Evolutionary conservation across 495 filamentous ascomycete genomes (phyloP), one percentile per base, ranked within the genome.

Genomic region (Tuber magnatum): DNA sequence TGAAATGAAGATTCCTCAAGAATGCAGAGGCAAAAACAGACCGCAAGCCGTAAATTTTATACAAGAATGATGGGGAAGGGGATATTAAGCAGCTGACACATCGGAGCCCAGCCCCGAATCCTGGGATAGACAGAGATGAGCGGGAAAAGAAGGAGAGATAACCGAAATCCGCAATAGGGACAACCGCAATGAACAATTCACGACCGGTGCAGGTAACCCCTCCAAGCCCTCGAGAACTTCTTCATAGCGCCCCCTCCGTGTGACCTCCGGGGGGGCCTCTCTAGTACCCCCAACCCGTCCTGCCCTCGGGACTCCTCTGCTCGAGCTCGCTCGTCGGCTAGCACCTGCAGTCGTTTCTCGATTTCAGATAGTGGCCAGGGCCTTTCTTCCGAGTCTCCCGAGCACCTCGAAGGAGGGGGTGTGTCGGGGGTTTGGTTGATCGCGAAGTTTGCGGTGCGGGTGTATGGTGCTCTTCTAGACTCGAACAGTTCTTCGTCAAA

Each of bases 291-390:
- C 28, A 68, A 20, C 65, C 9, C 38, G 38, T 76, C 76, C 41
- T 9, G 32, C 24, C 72, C 39, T 10, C 72, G 44, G 12, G 18
- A 18, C 7, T 68, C 7, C 40, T 73, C 72, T 2, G 56, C 41
- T 65, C 75, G 72, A 32, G 56, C 56, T 32, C 72, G 76, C 32
- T 79, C 69, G 10, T 78, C 72, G 8, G 77, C 74, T 35, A 79
- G 46, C 20, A 79, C 28, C 41, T 79, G 77, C 22, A 79, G 46
- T 40, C 79, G 77, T 38, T 79, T 78, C 69, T 79, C 77, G 74
- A 79, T 78, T 40, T 79, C 76, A 3, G 72, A 73, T 71, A 79
- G 72, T 18, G 77, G 75, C 76, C 78, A 79, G 24, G 76, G 77
- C 32, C 78, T 76, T 20, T 79, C 77, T 12, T 72, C 28, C 5